Percentiles rank a stretch among this genome's conserved stretches.
Evolutionary conservation across 2,329 filamentous ascomycete species (phyloP).

Genomic region (Penicillium hordei): DNA sequence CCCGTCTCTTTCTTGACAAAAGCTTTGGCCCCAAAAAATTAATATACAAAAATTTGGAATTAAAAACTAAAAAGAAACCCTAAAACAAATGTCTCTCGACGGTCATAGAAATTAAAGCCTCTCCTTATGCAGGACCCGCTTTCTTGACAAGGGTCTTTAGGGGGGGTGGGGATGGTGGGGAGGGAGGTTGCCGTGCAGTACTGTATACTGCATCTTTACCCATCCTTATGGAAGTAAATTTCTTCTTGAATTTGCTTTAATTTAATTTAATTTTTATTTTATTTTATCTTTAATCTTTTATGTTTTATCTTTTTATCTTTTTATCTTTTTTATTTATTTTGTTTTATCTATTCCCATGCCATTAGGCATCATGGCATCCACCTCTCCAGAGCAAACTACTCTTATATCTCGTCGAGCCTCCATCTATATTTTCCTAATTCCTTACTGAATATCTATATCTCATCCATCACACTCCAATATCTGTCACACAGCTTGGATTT

Average conservation of each 20-base stretch:
- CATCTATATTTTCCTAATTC: neutral
- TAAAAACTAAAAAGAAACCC: neutral
- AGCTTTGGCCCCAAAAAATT: neutral
- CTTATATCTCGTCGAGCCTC: slow-evolving; percentile 6
- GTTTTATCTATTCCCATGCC: slow-evolving; percentile 4
- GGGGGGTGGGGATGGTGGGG: slow-evolving; percentile 13
- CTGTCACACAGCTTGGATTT: neutral
- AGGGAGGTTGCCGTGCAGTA: slow-evolving; percentile 10
- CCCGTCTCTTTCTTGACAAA: slow-evolving; percentile 13
- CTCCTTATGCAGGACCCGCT: slow-evolving; percentile 22
- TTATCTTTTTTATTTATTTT: neutral
- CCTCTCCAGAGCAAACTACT: neutral
- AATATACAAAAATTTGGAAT: neutral
- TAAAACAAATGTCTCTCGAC: neutral
- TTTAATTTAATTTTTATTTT: neutral
- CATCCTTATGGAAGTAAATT: slow-evolving; percentile 2
- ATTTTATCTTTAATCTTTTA: neutral
- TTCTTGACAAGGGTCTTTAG: slow-evolving; percentile 11
- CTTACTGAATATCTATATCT: neutral
- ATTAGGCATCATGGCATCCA: slow-evolving; percentile 3
- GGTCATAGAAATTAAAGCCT: slow-evolving; percentile 13
- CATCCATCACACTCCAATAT: neutral
- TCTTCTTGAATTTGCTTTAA: neutral
- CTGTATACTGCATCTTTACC: slow-evolving; percentile 14
- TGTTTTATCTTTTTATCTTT: neutral